phyloP scores from a whole-genome alignment of 2,329 filamentous ascomycete species.

The Penicillium polonicum region DNA sequence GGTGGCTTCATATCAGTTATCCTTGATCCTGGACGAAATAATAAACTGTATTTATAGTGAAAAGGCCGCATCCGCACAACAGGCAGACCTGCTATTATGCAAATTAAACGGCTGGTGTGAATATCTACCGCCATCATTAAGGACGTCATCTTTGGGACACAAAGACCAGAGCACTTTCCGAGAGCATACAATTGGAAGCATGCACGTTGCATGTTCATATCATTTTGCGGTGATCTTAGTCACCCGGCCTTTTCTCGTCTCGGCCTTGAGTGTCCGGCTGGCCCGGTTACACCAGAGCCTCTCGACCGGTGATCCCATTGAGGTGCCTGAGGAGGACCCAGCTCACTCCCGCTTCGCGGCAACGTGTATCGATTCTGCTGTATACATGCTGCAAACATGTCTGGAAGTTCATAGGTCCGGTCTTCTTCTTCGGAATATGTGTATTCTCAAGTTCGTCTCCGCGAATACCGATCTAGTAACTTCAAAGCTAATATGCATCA shows the following conservation, averaged over 20 bases:
- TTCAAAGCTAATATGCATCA: background rate
- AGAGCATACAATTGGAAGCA: conserved; percentile 48
- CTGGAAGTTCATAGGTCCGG: conserved; percentile 48
- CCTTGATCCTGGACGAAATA: conserved; percentile 48
- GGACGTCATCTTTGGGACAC: conserved; percentile 19
- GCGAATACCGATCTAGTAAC: background rate
- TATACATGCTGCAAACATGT: conserved; percentile 57
- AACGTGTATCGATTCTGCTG: conserved; percentile 56
- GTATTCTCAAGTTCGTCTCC: conserved; percentile 55
- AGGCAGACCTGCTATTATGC: conserved; percentile 44
- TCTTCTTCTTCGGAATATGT: conserved; percentile 56
- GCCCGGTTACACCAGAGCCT: conserved; percentile 26
- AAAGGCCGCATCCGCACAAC: conserved; percentile 29
- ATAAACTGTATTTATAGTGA: conserved; percentile 46
- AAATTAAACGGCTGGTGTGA: conserved; percentile 50
- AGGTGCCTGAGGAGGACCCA: conserved; percentile 27
- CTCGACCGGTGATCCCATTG: conserved; percentile 15
- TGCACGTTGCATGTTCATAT: conserved; percentile 58
- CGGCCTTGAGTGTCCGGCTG: conserved; percentile 45
- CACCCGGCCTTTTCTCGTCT: conserved; percentile 57
- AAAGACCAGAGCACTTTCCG: conserved; percentile 22
- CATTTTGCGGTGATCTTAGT: conserved; percentile 60
- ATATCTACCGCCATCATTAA: conserved; percentile 41
- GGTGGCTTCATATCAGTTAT: conserved; percentile 44
- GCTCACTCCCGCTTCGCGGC: conserved; percentile 45